A percentile compares a stretch with the other conserved stretches of the same genome.
phyloP scores from a whole-genome alignment of 495 filamentous ascomycete genomes.

The Tuber indicum region DNA sequence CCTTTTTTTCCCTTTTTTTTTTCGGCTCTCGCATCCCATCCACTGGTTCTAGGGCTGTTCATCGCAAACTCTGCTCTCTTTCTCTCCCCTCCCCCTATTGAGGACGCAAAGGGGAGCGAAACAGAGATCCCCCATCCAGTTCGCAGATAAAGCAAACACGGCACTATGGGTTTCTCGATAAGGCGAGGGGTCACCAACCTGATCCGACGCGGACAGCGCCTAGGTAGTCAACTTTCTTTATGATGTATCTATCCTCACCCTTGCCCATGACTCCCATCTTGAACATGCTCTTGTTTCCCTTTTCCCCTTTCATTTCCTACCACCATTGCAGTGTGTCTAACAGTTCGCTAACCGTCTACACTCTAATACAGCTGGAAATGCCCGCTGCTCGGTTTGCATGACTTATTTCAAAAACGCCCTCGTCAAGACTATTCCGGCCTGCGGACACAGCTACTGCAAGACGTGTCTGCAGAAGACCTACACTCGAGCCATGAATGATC shows the following conservation, averaged over 20 bases:
- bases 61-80: background rate
- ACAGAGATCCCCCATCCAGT: background rate
- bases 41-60: background rate
- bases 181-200: background rate
- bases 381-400: constrained; percentile 30
- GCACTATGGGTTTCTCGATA: background rate
- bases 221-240: constrained; percentile 1
- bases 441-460: constrained; percentile 31
- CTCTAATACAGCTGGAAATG: constrained; percentile 19
- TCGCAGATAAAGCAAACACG: background rate
- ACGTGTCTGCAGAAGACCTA: constrained; percentile 34
- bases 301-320: background rate
- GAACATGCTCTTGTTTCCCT: background rate
- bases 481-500: constrained; percentile 22
- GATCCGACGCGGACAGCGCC: background rate
- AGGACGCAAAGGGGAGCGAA: background rate
- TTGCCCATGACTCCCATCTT: background rate
- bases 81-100: background rate
- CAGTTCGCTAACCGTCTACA: background rate
- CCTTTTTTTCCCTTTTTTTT: background rate
- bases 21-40: background rate
- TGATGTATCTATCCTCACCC: background rate
- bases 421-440: constrained; percentile 20
- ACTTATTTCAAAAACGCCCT: constrained; percentile 23
- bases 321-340: background rate